Evolutionary conservation across 352 stramenopile species (phyloP), one percentile per base, ranked within the genome.

Genomic region (Globisporangium orthogonon): DNA sequence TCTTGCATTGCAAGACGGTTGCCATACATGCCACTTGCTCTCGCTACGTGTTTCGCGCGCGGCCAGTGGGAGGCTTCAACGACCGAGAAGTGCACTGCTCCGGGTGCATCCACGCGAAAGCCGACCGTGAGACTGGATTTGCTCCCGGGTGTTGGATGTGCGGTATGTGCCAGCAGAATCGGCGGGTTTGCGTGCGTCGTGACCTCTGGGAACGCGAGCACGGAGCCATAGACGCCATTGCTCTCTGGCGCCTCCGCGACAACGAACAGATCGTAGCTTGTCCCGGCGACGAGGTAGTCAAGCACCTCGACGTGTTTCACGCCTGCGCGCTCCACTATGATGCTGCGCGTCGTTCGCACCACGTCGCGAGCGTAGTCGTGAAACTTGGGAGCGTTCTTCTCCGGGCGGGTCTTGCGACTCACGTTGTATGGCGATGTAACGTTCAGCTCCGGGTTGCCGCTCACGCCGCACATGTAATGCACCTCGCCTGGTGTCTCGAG

Each of bases 361-460:
- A 87, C 70, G 17, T 94, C 78, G 13, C 65, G 67, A 1, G 49
- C 59, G 50, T 94, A 94, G 51, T 86, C 62, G 56, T 91, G 81
- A 15, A 65, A 66, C 17, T 78, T 68, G n/a, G 35, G 54, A 5
- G 49, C 59, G 43, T 83, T 63, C n/a, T 68, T 54, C 11, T 58
- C 65, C 11, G 61, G 62, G 18, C 65, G 59, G 3, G 66, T 58
- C 48, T 87, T 91, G 52, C 66, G 73, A 49, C 79, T 94, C 50
- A 94, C 66, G 63, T 94, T 94, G 62, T 88, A 76, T 2, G 78
- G 68, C 0, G 84, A 94, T 6, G 80, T 80, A 40, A 74, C 77
- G 47, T 87, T 87, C 41, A 89, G 69, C 47, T 91, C 82, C 0
- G 67, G 45, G 47, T 94, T 89, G 3, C 62, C 72, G 1, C 69